These are phyloP conservation scores for Ephemerocybe angulata DNA, from an alignment of 768 basidiomycete genomes.

Conservation along the genomic window DNA sequence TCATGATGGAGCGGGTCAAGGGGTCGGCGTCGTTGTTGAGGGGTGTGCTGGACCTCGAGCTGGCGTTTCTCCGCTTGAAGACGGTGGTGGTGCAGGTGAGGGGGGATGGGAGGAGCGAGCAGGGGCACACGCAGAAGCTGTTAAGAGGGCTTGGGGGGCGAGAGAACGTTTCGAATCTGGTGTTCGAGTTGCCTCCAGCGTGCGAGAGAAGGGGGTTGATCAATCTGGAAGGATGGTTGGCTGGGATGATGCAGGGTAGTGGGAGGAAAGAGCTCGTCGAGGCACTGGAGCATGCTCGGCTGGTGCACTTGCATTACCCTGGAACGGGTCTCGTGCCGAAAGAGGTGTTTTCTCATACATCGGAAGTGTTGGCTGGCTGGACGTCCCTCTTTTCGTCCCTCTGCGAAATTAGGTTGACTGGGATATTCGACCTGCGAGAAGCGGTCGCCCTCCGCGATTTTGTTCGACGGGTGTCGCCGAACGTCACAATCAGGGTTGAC, in stretches of 20 bases:
- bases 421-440: background rate
- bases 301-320: background rate
- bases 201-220: background rate
- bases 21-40: background rate
- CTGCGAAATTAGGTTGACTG: background rate
- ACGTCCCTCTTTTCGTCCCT: background rate
- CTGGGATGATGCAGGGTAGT: background rate
- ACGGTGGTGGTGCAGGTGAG: slow-evolving; percentile 2
- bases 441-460: background rate
- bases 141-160: background rate
- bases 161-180: background rate
- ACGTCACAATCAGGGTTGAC: background rate
- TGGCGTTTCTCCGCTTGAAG: background rate
- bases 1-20: background rate
- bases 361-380: background rate
- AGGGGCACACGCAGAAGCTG: background rate
- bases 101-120: background rate
- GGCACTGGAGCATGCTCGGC: background rate
- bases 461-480: background rate
- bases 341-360: background rate
- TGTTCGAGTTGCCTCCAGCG: slow-evolving; percentile 1
- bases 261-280: background rate
- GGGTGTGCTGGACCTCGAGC: slow-evolving; percentile 6
- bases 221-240: background rate
- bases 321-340: background rate